Evolutionary conservation across 2,329 filamentous ascomycete genomes (phyloP).

Genomic region (Alternaria metachromatica): DNA sequence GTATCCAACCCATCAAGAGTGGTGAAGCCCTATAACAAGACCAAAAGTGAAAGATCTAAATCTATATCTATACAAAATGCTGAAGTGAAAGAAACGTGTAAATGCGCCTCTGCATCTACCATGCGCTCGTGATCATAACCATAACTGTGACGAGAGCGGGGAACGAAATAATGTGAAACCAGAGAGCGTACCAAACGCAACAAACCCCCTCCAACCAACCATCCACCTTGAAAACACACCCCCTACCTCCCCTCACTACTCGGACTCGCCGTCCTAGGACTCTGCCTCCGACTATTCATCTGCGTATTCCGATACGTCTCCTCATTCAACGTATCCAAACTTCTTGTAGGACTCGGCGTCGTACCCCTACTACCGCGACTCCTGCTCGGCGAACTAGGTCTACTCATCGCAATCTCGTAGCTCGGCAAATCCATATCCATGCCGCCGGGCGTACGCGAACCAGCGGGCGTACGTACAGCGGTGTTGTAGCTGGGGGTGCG

Average conservation of each 20-base stretch:
- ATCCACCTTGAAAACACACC: background rate
- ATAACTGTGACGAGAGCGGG: too few relatives aligned
- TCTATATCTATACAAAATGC: background rate
- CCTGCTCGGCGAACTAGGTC: slow-evolving; percentile 50
- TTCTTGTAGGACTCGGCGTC: slow-evolving; percentile 43
- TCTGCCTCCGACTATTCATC: slow-evolving; percentile 39
- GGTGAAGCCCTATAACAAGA: background rate
- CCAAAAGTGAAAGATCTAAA: background rate
- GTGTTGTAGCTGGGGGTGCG: slow-evolving; percentile 61
- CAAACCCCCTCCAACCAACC: background rate
- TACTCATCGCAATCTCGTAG: slow-evolving; percentile 55
- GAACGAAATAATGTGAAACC: too few relatives aligned
- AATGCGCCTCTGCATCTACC: background rate
- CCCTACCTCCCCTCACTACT: slow-evolving; percentile 38
- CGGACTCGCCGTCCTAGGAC: slow-evolving; percentile 20
- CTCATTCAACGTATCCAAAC: slow-evolving; percentile 45
- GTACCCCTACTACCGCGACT: slow-evolving; percentile 38
- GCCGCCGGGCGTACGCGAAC: slow-evolving; percentile 48
- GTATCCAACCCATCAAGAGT: background rate
- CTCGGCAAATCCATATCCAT: slow-evolving; percentile 50
- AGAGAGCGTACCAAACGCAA: background rate
- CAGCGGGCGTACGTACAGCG: slow-evolving; percentile 55
- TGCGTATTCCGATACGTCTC: slow-evolving; percentile 48
- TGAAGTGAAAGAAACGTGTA: background rate
- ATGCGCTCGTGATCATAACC: background rate